These are phyloP conservation scores for Sporothrix variecibatus DNA, from an alignment of 2,329 filamentous ascomycete genomes.

Conservation along the genomic window DNA sequence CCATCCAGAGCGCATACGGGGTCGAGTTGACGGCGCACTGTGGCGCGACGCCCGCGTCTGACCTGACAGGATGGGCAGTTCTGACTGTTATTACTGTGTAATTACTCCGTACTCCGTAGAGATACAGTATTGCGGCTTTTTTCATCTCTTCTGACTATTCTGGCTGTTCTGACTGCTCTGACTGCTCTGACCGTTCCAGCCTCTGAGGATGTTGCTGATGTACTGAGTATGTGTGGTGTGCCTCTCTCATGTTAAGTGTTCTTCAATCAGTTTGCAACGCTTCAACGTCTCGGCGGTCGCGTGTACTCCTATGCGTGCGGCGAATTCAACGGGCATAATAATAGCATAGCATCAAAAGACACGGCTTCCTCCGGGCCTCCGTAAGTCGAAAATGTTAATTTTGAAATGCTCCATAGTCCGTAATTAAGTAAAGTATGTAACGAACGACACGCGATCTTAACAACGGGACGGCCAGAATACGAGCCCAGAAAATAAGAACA, in stretches of 20 bases:
- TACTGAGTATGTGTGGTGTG: too few relatives aligned
- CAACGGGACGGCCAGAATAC: not conserved
- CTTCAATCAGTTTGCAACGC: constrained; percentile 12
- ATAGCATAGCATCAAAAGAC: not conserved
- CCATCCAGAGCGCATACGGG: not conserved
- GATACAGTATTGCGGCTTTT: too few relatives aligned
- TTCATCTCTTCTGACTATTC: not conserved
- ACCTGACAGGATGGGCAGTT: not conserved
- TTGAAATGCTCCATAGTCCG: not conserved
- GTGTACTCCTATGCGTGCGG: not conserved
- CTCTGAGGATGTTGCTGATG: not conserved
- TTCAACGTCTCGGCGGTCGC: not conserved
- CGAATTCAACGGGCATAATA: not conserved
- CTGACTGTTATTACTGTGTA: not conserved
- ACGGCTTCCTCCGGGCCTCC: not conserved
- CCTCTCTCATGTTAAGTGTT: not conserved
- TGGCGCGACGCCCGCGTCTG: not conserved
- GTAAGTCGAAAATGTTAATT: not conserved
- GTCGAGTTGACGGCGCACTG: not conserved
- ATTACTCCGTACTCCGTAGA: too few relatives aligned
- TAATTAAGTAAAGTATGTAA: too few relatives aligned
- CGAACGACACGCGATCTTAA: not conserved
- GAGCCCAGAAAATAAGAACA: not conserved
- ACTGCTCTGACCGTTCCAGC: not conserved
- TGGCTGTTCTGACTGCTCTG: not conserved